phyloP scores from a whole-genome alignment of 192 early-diverging fungal genomes.

The Coemansia reversa region DNA sequence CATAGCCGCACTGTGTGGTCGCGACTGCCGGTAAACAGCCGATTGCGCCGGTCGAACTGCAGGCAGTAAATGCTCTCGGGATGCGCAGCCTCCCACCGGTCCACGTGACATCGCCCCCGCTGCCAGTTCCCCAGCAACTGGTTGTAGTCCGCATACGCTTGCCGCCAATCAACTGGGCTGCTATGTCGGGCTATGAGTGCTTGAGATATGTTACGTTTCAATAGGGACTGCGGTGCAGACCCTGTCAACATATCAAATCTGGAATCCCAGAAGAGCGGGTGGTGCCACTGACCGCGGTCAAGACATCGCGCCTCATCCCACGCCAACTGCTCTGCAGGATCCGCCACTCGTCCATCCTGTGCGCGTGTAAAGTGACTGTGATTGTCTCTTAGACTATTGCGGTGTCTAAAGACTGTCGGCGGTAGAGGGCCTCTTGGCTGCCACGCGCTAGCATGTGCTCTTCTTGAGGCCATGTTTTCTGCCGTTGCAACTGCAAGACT shows the following conservation, averaged over 20 bases:
- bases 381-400: not conserved
- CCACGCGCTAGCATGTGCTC: not conserved
- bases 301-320: not conserved
- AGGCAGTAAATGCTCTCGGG: slow-evolving; percentile 83
- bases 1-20: slow-evolving; percentile 75
- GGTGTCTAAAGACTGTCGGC: not conserved
- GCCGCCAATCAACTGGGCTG: slow-evolving; percentile 67
- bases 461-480: slow-evolving; percentile 1
- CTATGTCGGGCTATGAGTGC: not conserved
- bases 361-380: not conserved
- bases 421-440: not conserved
- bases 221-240: not conserved
- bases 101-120: slow-evolving; percentile 57
- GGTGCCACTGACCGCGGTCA: not conserved
- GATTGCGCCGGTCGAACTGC: slow-evolving; percentile 68
- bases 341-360: not conserved
- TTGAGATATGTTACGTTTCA: not conserved
- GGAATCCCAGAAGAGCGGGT: not conserved
- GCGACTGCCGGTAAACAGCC: slow-evolving; percentile 69
- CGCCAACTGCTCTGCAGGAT: not conserved
- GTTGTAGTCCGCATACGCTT: slow-evolving; percentile 66
- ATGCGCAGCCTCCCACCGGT: slow-evolving; percentile 69
- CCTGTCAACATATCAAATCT: not conserved
- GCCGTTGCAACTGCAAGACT: slow-evolving; percentile 15
- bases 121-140: slow-evolving; percentile 74